phyloP scores from a whole-genome alignment of 139 green algal species.

The Ostreobium quekettii region DNA sequence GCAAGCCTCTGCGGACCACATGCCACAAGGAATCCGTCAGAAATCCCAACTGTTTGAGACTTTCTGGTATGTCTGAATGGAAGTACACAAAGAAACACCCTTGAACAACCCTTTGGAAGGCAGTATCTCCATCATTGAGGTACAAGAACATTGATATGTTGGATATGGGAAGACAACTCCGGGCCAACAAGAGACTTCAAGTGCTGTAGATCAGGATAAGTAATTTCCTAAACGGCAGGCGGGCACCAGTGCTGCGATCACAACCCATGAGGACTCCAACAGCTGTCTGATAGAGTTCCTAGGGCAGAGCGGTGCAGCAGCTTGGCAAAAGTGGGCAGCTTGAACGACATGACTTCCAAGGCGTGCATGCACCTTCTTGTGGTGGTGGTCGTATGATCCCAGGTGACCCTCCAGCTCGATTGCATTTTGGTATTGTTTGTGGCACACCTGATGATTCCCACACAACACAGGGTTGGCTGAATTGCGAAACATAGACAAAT shows the following conservation, averaged over 20 bases:
- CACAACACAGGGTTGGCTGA: too few species aligned
- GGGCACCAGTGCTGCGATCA: too few species aligned
- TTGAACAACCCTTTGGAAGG: neutral
- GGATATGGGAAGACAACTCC: neutral
- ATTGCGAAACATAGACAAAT: too few species aligned
- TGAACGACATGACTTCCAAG: neutral
- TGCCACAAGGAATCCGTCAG: neutral
- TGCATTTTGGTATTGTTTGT: slow-evolving; percentile 83
- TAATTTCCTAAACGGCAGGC: too few species aligned
- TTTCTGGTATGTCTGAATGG: too few species aligned
- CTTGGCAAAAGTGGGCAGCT: too few species aligned
- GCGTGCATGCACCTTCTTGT: slow-evolving; percentile 37
- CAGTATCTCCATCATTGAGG: neutral
- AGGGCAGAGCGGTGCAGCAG: too few species aligned
- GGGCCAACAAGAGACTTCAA: too few species aligned
- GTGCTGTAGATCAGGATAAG: too few species aligned
- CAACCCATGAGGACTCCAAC: too few species aligned
- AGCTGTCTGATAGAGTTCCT: too few species aligned
- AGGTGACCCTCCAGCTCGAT: slow-evolving; percentile 80
- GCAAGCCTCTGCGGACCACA: slow-evolving; percentile 18
- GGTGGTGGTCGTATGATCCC: slow-evolving; percentile 85
- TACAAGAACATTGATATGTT: neutral
- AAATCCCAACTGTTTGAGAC: neutral
- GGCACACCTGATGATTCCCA: slow-evolving; percentile 77
- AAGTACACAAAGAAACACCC: neutral